Percentiles rank a stretch among this genome's conserved stretches.
These are phyloP conservation scores for Alternaria triticina DNA, from an alignment of 2,329 filamentous ascomycete species.

Conservation along the genomic window DNA sequence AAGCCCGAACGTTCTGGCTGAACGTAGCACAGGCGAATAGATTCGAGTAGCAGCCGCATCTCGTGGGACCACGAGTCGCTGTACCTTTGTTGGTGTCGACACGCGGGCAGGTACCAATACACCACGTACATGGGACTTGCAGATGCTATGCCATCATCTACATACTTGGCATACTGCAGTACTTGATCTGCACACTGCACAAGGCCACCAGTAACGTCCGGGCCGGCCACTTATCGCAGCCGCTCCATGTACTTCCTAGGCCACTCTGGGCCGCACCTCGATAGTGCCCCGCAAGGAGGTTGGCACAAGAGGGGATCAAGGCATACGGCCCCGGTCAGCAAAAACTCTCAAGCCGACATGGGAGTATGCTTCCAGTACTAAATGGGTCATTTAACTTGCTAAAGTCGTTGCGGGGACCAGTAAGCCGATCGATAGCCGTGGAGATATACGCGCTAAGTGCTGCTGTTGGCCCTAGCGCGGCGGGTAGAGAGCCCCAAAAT, in stretches of 20 bases:
- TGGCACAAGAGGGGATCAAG: slow-evolving; percentile 31
- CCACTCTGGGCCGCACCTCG: slow-evolving; percentile 32
- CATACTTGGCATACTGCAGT: slow-evolving; percentile 41
- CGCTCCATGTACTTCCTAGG: slow-evolving; percentile 47
- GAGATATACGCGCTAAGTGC: slow-evolving; percentile 25
- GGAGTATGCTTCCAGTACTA: slow-evolving; percentile 25
- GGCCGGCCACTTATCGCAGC: slow-evolving; percentile 49
- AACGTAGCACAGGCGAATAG: slow-evolving; percentile 31
- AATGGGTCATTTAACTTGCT: slow-evolving; percentile 41
- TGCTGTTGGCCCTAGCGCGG: slow-evolving; percentile 33
- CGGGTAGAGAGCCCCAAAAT: slow-evolving; percentile 51
- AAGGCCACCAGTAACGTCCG: slow-evolving; percentile 45
- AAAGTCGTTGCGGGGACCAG: slow-evolving; percentile 40
- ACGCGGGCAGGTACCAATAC: slow-evolving; percentile 25
- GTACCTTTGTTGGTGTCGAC: slow-evolving; percentile 26
- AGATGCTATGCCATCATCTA: slow-evolving; percentile 25
- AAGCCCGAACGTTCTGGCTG: slow-evolving; percentile 24
- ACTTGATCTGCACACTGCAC: slow-evolving; percentile 43
- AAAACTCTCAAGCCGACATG: slow-evolving; percentile 20
- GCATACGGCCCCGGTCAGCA: slow-evolving; percentile 29
- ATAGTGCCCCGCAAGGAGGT: slow-evolving; percentile 37
- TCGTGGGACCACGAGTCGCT: slow-evolving; percentile 30
- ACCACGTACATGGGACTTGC: slow-evolving; percentile 20
- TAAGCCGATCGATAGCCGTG: slow-evolving; percentile 36
- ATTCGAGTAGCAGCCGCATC: slow-evolving; percentile 24